Evolutionary conservation across 345 rosid species (phyloP), one percentile per base, ranked within the genome.

Genomic region (Triadica sebifera): DNA sequence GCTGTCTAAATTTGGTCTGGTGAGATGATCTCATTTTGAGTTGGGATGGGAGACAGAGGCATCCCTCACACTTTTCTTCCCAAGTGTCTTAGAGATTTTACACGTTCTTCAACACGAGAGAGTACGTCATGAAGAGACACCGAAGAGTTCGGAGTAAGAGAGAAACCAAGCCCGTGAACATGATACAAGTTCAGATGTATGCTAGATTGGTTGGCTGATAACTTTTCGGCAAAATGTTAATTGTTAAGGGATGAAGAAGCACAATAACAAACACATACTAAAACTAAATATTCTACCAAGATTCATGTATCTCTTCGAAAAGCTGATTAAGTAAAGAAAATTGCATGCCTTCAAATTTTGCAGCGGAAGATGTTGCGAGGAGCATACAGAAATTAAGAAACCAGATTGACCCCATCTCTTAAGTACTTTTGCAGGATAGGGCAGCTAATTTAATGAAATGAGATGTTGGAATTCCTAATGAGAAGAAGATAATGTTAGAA

Each of bases 91-190:
- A 8, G 79, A 64, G 70, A 74, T 65, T 46, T 60, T 9, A 75
- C 82, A 12, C 69, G 87, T 34, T 72, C 67, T 43, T 84, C 75
- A 52, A 81, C 87, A 2, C 43, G 83, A 25, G 64, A 62, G 20
- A 84, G 83, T n/a, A 77, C 34, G 53, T 74, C 77, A 19, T 49
- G 55, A 12, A 81, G 74, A 59, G 72, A 17, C 4, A 15, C 17
- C 13, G 77, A 24, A 24, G 81, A 75, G 52, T 67, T 61, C 5
- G 65, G 60, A 20, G 38, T 8, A 7, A 76, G 76, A 38, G 76
- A n/a, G 24, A 81, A 76, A 67, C 41, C 74, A 55, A 24, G 73
- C 29, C 84, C 81, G 3, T 12, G 72, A 6, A 77, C 84, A 65
- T 84, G 84, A 71, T 76, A 74, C 47, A 84, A 20, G 53, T 71